Conservation (phyloP, 1,284 basidiomycete genomes). For the Xerocomus nothofagi region DNA sequence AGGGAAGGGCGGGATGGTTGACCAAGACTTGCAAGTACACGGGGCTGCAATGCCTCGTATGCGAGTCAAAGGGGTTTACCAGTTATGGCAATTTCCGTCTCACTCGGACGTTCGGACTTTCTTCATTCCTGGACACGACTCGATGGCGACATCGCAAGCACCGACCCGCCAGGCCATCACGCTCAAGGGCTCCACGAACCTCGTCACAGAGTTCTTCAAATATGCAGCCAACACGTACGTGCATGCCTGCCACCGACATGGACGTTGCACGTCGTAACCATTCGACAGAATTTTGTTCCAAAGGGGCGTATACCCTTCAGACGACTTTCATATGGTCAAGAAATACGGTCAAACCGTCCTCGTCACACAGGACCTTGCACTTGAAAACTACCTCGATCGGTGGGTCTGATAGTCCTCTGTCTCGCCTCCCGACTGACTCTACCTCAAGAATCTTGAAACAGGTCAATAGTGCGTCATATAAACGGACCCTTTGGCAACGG, state of each 20-base stretch:
- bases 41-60: too few relatives aligned
- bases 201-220: slow-evolving; percentile 99
- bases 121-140: neutral
- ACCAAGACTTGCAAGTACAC: too few relatives aligned
- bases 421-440: neutral
- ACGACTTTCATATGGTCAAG: slow-evolving; percentile 99
- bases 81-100: too few relatives aligned
- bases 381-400: slow-evolving; percentile 91
- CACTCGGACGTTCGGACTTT: too few relatives aligned
- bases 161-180: slow-evolving; percentile 78
- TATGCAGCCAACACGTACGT: slow-evolving; percentile 92
- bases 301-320: slow-evolving; percentile 94
- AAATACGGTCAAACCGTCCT: slow-evolving; percentile 98
- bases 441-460: slow-evolving; percentile 78
- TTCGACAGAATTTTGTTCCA: slow-evolving; percentile 87
- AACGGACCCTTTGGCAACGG: neutral
- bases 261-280: neutral
- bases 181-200: slow-evolving; percentile 90
- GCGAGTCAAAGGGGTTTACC: too few relatives aligned
- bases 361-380: slow-evolving; percentile 88
- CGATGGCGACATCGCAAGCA: slow-evolving; percentile 65
- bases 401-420: slow-evolving; percentile 33
- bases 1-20: too few relatives aligned
- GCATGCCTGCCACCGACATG: neutral
- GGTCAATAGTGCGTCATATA: slow-evolving; percentile 71